Evolutionary conservation across 2,329 filamentous ascomycete genomes (phyloP), one percentile per base, ranked within the genome.

Genomic region (Corniculantispora saksenae): DNA sequence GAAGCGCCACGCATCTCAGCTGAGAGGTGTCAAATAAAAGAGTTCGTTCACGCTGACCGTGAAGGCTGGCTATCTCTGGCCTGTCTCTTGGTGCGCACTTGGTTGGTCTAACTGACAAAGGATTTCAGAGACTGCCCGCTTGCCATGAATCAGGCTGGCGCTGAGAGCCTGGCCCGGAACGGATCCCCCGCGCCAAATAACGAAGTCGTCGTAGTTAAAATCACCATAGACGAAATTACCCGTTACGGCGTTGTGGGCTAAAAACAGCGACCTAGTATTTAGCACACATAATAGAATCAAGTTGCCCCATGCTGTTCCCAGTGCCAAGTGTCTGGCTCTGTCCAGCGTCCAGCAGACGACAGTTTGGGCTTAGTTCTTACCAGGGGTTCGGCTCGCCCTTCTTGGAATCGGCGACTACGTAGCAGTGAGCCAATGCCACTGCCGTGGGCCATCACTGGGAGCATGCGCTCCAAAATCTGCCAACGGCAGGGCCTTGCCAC

Each of bases 291-390:
- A 43, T 43, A 43, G 17, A 43, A 43, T 43, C 38, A 13, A 43
- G n/a, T 45, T n/a, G 40, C 17, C 25, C 40, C 17, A 53, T 53
- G 50, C 50, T 32, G 21, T 25, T 19, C n/a, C 29, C 45, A 50
- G 27, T 25, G 15, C 45, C 29, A 60, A 50, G 45, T 27, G 35
- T 23, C 13, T 50, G 8, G 43, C 35, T 27, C 8, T 59, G 2
- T 38, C 23, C 2, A 47, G 40, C 40, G 25, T 47, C 17, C 19
- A 35, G 10, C 48, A 43, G 50, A 21, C 38, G 38, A 13, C 27
- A 27, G n/a, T 12, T 50, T 60, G 29, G 27, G 21, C 10, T 60
- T 50, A 50, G 57, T 9, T 60, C 57, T 60, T 50, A 40, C 57
- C n/a, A 10, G 23, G 35, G 53, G 35, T 21, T 56, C 21, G 35